Base-by-base conservation (phyloP, 768 basidiomycete genomes). In the Grammothele lineata region DNA sequence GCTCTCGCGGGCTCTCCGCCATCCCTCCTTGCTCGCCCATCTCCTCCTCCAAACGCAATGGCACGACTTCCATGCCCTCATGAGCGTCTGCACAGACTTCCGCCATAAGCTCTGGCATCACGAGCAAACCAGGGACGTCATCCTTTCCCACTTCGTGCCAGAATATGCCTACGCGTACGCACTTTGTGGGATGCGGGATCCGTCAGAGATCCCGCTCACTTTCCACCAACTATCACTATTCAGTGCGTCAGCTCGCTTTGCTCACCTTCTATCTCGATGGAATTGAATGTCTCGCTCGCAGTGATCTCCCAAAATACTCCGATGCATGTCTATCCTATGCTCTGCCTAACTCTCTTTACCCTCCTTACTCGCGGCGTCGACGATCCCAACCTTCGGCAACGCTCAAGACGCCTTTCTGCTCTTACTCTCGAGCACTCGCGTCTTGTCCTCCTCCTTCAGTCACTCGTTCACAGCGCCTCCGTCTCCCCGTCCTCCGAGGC, bases 381-480 rank as follows among this genome's bases (percentile, higher is more conserved):
- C 49, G 70, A 3, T 48, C 57, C 38, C 62, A 68, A 21, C 61
- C 64, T 26, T 52, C 53, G 32, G 44, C 50, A 11, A 63, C 70
- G 49, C 64, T 71, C 51, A 53, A 55, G 37, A 54, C 69, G 68
- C 33, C 67, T 81, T n/a, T 64, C 70, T 25, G 62, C 71, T 3
- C 65, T 86, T 8, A 67, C 79, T 2, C 75, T 75, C 19, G 77
- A 83, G 3, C 86, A 91, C 58, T 85, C 87, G 12, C 79, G 87
- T 9, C 80, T 87, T 55, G 81, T 88, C 18, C 75, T 91, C 15
- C 69, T 87, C 15, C 66, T 90, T 3, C 88, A 90, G 54, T 78
- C 85, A 2, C 66, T 88, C 35, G 79, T 82, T 0, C 81, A 90
- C 57, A 81, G 82, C 48, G 80, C 81, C 0, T 59, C 65, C 18